phyloP scores from a whole-genome alignment of 805 yeast genomes.

The Cyberlindnera saturnus region DNA sequence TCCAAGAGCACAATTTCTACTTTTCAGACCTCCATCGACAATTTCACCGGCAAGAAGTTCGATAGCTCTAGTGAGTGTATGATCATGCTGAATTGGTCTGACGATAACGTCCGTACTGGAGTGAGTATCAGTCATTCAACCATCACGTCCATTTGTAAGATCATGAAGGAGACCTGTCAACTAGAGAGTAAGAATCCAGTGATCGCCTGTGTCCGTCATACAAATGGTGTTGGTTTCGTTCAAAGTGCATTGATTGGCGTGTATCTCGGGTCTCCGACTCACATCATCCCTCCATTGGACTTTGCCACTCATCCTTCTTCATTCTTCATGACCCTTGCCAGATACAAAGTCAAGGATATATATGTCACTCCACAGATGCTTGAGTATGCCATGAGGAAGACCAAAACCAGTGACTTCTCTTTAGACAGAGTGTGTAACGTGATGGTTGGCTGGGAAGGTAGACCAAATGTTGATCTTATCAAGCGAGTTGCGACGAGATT shows the following conservation, averaged over 20 bases:
- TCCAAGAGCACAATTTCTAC: constrained; percentile 20
- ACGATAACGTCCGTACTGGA: constrained; percentile 65
- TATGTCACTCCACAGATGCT: constrained; percentile 82
- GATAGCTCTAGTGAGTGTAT: constrained; percentile 38
- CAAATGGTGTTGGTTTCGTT: constrained; percentile 81
- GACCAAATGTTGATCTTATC: constrained; percentile 63
- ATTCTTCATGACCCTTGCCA: constrained; percentile 63
- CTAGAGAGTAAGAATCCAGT: constrained; percentile 66
- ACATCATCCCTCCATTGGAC: constrained; percentile 70
- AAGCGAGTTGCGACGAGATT: constrained; percentile 56
- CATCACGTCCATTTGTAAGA: constrained; percentile 75
- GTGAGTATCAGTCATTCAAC: constrained; percentile 47
- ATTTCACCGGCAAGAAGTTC: constrained; percentile 12
- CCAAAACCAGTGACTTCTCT: constrained; percentile 48
- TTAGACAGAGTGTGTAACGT: constrained; percentile 67
- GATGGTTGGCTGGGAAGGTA: constrained; percentile 71
- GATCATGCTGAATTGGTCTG: constrained; percentile 64
- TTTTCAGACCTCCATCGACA: constrained; percentile 11
- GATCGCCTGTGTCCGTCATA: constrained; percentile 81
- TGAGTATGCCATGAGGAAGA: constrained; percentile 57
- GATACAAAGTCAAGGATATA: constrained; percentile 78
- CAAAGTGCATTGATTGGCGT: constrained; percentile 82
- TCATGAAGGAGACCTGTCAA: constrained; percentile 87
- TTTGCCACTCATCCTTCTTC: constrained; percentile 68
- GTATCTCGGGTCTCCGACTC: constrained; percentile 81